phyloP scores from a whole-genome alignment of 805 yeast genomes.

The Suhomyces canberraensis region DNA sequence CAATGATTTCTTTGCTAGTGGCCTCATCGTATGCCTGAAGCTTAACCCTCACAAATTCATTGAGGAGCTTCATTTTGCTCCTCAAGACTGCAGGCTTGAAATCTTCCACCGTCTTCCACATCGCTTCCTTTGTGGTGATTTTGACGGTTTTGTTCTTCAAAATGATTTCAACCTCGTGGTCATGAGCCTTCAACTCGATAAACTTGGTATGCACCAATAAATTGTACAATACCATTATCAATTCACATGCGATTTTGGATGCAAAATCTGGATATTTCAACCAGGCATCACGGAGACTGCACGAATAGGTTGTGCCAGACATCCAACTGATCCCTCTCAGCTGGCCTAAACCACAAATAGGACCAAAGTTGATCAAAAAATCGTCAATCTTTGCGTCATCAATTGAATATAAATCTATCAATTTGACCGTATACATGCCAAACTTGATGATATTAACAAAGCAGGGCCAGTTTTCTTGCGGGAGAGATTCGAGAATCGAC shows the following conservation, averaged over 20 bases:
- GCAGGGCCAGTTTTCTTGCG: slow-evolving; percentile 26
- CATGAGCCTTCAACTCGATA: slow-evolving; percentile 4
- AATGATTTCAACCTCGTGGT: background rate
- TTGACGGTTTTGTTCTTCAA: background rate
- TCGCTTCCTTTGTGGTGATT: background rate
- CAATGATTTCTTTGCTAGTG: slow-evolving; percentile 12
- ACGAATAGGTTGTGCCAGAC: background rate
- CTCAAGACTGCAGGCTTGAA: slow-evolving; percentile 6
- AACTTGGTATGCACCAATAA: slow-evolving; percentile 14
- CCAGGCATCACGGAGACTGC: slow-evolving; percentile 13
- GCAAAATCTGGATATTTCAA: slow-evolving; percentile 17
- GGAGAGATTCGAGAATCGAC: slow-evolving; percentile 8
- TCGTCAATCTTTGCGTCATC: background rate
- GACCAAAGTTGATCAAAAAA: background rate
- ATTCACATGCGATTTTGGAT: slow-evolving; percentile 13
- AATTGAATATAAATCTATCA: slow-evolving; percentile 36
- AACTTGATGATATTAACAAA: slow-evolving; percentile 26
- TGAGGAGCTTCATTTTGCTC: slow-evolving; percentile 9
- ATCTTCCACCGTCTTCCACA: background rate
- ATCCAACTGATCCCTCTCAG: background rate
- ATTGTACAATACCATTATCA: slow-evolving; percentile 16
- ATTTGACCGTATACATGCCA: slow-evolving; percentile 25
- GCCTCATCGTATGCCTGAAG: slow-evolving; percentile 8
- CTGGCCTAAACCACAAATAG: background rate
- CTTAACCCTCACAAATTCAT: slow-evolving; percentile 12